These are phyloP conservation scores for Chalciporus sp. DNA, from an alignment of 1,284 basidiomycete genomes.

Conservation along the genomic window DNA sequence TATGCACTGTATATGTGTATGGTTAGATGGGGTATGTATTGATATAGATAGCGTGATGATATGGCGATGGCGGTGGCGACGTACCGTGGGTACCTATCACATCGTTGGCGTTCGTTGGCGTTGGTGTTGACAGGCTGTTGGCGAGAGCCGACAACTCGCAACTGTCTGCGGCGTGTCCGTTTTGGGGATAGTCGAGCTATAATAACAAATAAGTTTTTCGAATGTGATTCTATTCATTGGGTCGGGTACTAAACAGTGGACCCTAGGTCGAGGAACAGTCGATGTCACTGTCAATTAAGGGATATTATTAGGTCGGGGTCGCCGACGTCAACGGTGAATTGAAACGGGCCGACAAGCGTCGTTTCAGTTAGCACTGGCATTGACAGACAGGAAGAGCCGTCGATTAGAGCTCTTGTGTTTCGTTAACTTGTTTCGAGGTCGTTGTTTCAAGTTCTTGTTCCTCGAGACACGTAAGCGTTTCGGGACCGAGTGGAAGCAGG, in stretches of 20 bases:
- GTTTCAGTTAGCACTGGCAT: too few species aligned
- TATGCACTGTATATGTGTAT: neutral
- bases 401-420: too few species aligned
- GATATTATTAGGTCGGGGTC: neutral
- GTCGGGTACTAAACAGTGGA: too few species aligned
- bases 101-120: neutral
- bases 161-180: neutral
- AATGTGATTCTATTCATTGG: too few species aligned
- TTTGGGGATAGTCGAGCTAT: neutral
- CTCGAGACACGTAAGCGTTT: neutral
- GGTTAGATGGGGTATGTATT: neutral
- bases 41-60: neutral
- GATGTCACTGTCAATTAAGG: neutral
- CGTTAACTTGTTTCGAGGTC: neutral
- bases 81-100: conserved; percentile 3
- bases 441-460: neutral
- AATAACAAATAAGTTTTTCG: too few species aligned
- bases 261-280: neutral
- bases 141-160: neutral
- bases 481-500: neutral
- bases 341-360: too few species aligned
- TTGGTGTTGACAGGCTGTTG: conserved; percentile 11
- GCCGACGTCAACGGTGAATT: neutral
- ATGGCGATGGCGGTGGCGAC: neutral
- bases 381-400: neutral